A percentile compares a stretch with the other conserved stretches of the same genome.
Conservation (phyloP, 1,139 yeast species). For the Barnettozyma hawaiiensis region DNA sequence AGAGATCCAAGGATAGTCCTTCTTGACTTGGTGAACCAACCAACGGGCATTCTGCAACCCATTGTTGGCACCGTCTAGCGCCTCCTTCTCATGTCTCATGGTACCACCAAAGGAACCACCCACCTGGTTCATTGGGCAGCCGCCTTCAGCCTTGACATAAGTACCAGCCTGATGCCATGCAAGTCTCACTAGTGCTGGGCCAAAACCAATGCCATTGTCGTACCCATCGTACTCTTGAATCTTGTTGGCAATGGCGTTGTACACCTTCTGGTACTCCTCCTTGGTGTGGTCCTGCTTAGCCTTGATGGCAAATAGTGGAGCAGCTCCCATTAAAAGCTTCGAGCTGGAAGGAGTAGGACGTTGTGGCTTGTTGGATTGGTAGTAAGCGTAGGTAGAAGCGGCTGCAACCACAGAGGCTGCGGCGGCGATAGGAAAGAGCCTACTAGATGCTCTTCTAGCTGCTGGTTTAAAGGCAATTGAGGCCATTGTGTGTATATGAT, state of each 20-base stretch:
- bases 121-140: slow-evolving; percentile 23
- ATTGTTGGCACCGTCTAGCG: slow-evolving; percentile 64
- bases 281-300: slow-evolving; percentile 13
- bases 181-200: slow-evolving; percentile 59
- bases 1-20: slow-evolving; percentile 68
- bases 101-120: slow-evolving; percentile 90
- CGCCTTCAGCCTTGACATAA: slow-evolving; percentile 44
- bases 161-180: slow-evolving; percentile 81
- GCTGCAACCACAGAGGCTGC: slow-evolving; percentile 3
- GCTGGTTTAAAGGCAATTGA: slow-evolving; percentile 4
- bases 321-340: slow-evolving; percentile 9
- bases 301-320: slow-evolving; percentile 22
- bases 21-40: slow-evolving; percentile 56
- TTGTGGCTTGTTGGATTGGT: neutral
- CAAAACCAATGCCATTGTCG: slow-evolving; percentile 68
- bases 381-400: neutral
- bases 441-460: slow-evolving; percentile 1
- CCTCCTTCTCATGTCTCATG: slow-evolving; percentile 65
- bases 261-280: slow-evolving; percentile 68
- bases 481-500: slow-evolving; percentile 4
- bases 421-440: slow-evolving; percentile 3
- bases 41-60: slow-evolving; percentile 65
- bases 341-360: slow-evolving; percentile 1
- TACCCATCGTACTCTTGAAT: slow-evolving; percentile 72
- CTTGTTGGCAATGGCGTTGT: slow-evolving; percentile 73